Base-by-base conservation (phyloP, 805 yeast species). In the Hyphopichia homilentoma region DNA sequence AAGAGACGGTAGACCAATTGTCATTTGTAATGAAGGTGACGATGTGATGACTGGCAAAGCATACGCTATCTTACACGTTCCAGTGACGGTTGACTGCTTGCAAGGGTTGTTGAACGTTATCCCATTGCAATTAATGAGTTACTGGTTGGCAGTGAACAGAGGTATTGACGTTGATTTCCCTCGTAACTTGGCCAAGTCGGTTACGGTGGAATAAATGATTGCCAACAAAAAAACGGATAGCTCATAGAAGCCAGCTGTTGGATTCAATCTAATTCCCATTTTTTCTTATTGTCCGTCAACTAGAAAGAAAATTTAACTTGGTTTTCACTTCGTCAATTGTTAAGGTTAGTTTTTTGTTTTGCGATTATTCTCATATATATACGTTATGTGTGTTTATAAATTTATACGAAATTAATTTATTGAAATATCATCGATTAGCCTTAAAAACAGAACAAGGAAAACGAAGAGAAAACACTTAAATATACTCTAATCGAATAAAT, bases 161-260 rank as follows among this genome's bases (percentile, higher is more conserved):
- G 97, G 97, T 25, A 82, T 85, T 48, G 95, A 93, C 56, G 98
- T 94, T 36, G 99, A 93, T 62, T 90, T 90, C 80, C 99, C 99
- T 45, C 80, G 98, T 68, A 93, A 93, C 70, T 76, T 93, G 66
- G 99, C 99, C 43, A 93, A 93, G 71, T 83, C 96, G 32, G 99
- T 93, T 36, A 93, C 99, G 29, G 98, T 93, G 42, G 97, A 88
- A 69, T 89, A 70, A 57, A 31, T 11, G 23, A 26, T 18, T 30
- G n/a, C 7, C 21, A n/a, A 23, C 8, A 7, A 30, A 9, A 7
- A 23, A 11, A 21, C n/a, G 16, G 9, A 19, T 8, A 23, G 12
- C 7, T 23, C 23, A 25, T 25, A 25, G 19, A 31, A 8, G 11
- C 23, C 11, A 11, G 8, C 12, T n/a, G n/a, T n/a, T n/a, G n/a